Evolutionary conservation across 257 asterid genomes (phyloP).

Genomic region (Penstemon newberryi): DNA sequence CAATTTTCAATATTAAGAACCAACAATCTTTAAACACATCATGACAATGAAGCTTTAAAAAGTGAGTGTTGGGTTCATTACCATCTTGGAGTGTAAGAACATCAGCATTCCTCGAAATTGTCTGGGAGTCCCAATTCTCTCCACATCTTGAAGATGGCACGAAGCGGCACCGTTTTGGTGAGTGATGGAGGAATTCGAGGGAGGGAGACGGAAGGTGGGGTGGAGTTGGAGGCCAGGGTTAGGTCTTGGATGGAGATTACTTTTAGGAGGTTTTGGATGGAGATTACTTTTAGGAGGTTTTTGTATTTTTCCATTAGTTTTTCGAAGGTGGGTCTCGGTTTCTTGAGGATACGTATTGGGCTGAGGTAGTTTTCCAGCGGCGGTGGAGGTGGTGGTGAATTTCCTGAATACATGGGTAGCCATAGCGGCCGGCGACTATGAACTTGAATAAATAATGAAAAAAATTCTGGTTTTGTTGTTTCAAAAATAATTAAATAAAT

Average conservation of each 20-base stretch:
- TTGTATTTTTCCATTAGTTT: conserved; percentile 86
- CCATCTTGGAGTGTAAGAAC: conserved; percentile 60
- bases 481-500: too few species aligned
- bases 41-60: conserved; percentile 49
- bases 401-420: conserved; percentile 48
- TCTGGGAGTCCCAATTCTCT: conserved; percentile 88
- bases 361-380: conserved; percentile 75
- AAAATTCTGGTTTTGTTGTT: too few species aligned
- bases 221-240: conserved; percentile 50
- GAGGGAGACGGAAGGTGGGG: conserved; percentile 63
- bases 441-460: too few species aligned
- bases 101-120: conserved; percentile 54
- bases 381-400: conserved; percentile 32
- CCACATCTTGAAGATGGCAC: conserved; percentile 82
- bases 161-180: conserved; percentile 63
- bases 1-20: conserved; percentile 69
- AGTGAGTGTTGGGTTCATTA: conserved; percentile 70
- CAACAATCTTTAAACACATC: conserved; percentile 42
- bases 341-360: conserved; percentile 66
- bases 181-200: conserved; percentile 78
- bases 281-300: conserved; percentile 61
- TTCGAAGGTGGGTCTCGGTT: conserved; percentile 86
- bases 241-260: conserved; percentile 78
- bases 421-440: too few species aligned
- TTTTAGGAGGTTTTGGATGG: conserved; percentile 70